phyloP scores from a whole-genome alignment of 192 early-diverging fungal genomes.

The Gamsiella multidivaricata region DNA sequence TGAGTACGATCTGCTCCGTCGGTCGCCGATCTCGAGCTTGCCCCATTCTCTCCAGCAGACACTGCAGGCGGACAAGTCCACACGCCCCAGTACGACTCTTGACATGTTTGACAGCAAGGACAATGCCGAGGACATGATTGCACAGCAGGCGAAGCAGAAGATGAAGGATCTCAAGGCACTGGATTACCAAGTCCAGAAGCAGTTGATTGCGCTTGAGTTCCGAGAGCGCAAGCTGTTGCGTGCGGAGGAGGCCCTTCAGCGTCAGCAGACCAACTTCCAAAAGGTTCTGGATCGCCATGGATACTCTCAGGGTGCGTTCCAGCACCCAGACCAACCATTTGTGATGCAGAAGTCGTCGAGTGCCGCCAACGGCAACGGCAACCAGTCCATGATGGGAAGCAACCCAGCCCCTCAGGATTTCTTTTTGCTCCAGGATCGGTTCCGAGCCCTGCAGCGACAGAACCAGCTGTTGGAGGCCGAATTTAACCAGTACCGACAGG shows the following conservation, averaged over 20 bases:
- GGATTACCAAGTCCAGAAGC: slow-evolving; percentile 53
- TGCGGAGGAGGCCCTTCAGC: slow-evolving; percentile 43
- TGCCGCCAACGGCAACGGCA: background rate
- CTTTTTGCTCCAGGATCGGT: slow-evolving; percentile 47
- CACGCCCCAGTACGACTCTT: slow-evolving; percentile 6
- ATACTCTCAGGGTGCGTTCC: slow-evolving; percentile 33
- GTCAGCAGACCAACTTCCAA: slow-evolving; percentile 51
- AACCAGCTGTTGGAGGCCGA: slow-evolving; percentile 49
- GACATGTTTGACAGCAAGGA: slow-evolving; percentile 12
- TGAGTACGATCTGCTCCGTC: slow-evolving; percentile 48
- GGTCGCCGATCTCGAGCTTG: slow-evolving; percentile 42
- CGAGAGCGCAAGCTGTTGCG: slow-evolving; percentile 51
- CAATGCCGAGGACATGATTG: slow-evolving; percentile 23
- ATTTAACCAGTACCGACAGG: slow-evolving; percentile 49
- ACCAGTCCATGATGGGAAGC: slow-evolving; percentile 16
- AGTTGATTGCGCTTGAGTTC: slow-evolving; percentile 51
- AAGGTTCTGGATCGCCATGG: slow-evolving; percentile 49
- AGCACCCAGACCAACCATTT: slow-evolving; percentile 36
- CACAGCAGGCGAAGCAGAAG: slow-evolving; percentile 40
- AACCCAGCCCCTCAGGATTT: slow-evolving; percentile 39
- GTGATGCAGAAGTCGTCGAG: background rate
- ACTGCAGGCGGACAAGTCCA: slow-evolving; percentile 26
- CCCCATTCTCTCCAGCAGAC: slow-evolving; percentile 51
- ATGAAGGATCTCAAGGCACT: slow-evolving; percentile 51
- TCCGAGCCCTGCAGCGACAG: slow-evolving; percentile 50